These are phyloP conservation scores for Verticillium tricorpus DNA, from an alignment of 2,329 filamentous ascomycete species.

Conservation along the genomic window DNA sequence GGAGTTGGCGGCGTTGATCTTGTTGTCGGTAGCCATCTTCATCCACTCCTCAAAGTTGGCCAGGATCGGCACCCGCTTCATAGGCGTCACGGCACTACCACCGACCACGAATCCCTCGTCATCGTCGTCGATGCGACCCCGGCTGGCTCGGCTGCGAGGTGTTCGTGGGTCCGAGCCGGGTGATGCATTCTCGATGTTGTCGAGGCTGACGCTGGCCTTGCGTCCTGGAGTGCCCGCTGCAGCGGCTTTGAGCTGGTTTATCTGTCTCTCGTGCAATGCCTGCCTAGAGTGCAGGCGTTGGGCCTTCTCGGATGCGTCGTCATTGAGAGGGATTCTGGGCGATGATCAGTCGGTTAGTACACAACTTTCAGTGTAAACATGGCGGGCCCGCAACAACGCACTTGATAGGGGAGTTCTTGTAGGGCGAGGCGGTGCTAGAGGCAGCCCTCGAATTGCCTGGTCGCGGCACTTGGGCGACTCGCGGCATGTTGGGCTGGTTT, in stretches of 20 bases:
- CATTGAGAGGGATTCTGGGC: constrained; percentile 84
- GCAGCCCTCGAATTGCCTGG: constrained; percentile 41
- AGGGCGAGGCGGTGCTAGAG: constrained; percentile 47
- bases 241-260: constrained; percentile 85
- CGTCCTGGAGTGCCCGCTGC: constrained; percentile 64
- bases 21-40: constrained; percentile 99
- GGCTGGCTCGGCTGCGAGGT: constrained; percentile 34
- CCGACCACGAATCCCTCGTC: constrained; percentile 62
- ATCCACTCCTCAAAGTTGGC: constrained; percentile 99
- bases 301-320: constrained; percentile 90
- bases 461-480: constrained; percentile 52
- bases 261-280: constrained; percentile 82
- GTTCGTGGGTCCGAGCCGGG: constrained; percentile 54
- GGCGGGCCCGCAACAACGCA: constrained; percentile 26
- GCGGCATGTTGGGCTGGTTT: constrained; percentile 40
- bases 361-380: not conserved
- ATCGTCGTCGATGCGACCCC: constrained; percentile 40
- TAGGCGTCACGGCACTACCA: constrained; percentile 79
- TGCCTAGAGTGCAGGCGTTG: constrained; percentile 82
- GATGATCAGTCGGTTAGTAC: not conserved
- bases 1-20: constrained; percentile 96
- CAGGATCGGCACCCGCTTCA: constrained; percentile 92
- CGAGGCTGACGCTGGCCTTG: constrained; percentile 56
- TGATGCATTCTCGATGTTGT: constrained; percentile 53
- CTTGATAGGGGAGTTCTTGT: constrained; percentile 55